These are phyloP conservation scores for Tylopilus rubrobrunneus DNA, from an alignment of 768 basidiomycete genomes.

Conservation along the genomic window DNA sequence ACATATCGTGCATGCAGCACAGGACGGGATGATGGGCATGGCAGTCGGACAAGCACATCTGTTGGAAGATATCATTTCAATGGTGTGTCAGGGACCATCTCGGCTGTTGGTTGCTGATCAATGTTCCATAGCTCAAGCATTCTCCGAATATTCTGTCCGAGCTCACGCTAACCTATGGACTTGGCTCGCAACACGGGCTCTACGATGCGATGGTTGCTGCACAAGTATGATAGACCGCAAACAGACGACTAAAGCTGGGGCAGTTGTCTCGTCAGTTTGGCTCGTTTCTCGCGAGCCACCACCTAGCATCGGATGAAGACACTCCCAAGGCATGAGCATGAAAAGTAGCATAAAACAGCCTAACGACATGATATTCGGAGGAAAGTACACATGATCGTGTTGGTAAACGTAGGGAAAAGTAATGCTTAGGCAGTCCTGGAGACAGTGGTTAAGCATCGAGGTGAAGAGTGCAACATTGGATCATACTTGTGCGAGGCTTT, in stretches of 20 bases:
- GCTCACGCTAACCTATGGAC: conserved; percentile 76
- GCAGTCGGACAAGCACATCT: conserved; percentile 89
- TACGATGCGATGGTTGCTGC: conserved; percentile 44
- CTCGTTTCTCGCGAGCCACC: too few species aligned
- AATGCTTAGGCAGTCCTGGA: conserved; percentile 21
- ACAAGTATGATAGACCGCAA: conserved; percentile 13
- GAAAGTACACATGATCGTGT: conserved; percentile 15
- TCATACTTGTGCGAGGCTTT: conserved; percentile 77
- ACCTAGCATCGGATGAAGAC: too few species aligned
- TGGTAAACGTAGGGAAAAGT: not conserved
- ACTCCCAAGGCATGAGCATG: conserved; percentile 10
- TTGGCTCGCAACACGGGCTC: conserved; percentile 80
- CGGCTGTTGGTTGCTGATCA: not conserved
- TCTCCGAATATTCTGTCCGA: conserved; percentile 51
- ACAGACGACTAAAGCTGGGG: not conserved
- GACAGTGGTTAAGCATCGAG: not conserved
- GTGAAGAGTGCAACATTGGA: not conserved
- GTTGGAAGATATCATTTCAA: conserved; percentile 84
- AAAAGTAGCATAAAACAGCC: conserved; percentile 18
- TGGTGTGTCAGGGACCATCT: conserved; percentile 44
- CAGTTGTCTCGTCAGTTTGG: too few species aligned
- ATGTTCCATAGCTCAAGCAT: not conserved
- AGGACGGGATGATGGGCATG: conserved; percentile 59
- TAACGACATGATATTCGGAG: conserved; percentile 22
- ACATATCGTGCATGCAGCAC: conserved; percentile 80